Base-by-base conservation (phyloP, 129 eudicot genomes). In the Escallonia herrerae region DNA sequence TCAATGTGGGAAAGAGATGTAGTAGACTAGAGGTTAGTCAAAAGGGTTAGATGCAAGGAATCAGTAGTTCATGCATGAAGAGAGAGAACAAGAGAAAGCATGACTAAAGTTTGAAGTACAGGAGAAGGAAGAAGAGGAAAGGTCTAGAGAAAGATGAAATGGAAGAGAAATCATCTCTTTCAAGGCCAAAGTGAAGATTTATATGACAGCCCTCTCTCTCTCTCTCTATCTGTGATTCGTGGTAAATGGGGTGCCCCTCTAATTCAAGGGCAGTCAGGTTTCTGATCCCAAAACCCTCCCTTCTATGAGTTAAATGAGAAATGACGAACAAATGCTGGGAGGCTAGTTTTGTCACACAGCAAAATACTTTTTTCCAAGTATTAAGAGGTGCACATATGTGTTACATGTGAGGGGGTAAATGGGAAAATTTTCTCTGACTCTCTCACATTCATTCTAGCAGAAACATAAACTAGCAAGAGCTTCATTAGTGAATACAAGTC, bases 211-310 rank as follows among this genome's bases (percentile, higher is more conserved):
- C 22, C 6, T 12, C 68, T 62, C 41, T 57, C 72, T 64, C 63
- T 56, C 66, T 64, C 71, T 8, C 48, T 42, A 60, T 68, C 56
- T 69, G 43, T 55, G 39, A 7, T 50, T 46, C 55, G 74, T 48
- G 57, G 72, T 64, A 64, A 75, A 76, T 72, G 68, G 43, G 71
- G 73, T 71, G 74, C 66, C 57, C 13, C 74, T 64, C 56, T 42
- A 73, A 46, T 65, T 59, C 48, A 74, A 74, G 71, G 67, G 76
- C 68, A 66, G 73, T 64, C 62, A 48, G 47, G 43, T 65, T 73
- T 52, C 81, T 60, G 52, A 70, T 77, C 81, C 81, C 81, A 51
- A 77, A 65, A 71, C 52, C 67, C 60, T 43, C 52, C 52, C 67
- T 54, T 43, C 52, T 76, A 9, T 0, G 40, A 40, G 8, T 40